Conservation (phyloP, 2,329 filamentous ascomycete species). For the Pyrenophora seminiperda region DNA sequence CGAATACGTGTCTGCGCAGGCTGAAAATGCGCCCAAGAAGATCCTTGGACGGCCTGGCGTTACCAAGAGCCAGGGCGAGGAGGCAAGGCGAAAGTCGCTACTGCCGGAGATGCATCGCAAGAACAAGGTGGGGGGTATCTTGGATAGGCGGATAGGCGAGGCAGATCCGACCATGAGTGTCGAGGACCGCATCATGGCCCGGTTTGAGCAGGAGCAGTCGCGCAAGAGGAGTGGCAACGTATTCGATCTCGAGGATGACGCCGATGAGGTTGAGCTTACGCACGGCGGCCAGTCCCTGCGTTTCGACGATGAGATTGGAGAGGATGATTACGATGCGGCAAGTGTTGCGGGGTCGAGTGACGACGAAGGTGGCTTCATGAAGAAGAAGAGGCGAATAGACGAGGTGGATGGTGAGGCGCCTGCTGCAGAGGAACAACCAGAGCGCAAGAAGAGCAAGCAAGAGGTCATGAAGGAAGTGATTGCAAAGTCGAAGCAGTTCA, state of each 20-base stretch:
- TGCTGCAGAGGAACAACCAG: conserved; percentile 63
- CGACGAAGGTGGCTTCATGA: conserved; percentile 46
- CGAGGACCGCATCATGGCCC: conserved; percentile 88
- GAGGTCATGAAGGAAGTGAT: conserved; percentile 99
- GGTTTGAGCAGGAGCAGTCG: conserved; percentile 89
- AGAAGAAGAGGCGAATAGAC: conserved; percentile 52
- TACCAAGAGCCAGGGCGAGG: conserved; percentile 83
- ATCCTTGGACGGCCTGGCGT: conserved; percentile 77
- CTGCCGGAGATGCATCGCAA: conserved; percentile 87
- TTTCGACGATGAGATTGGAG: conserved; percentile 59
- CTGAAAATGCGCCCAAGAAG: conserved; percentile 57
- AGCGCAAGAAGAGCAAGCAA: conserved; percentile 90
- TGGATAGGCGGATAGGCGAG: conserved; percentile 94
- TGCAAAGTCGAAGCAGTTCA: conserved; percentile 93
- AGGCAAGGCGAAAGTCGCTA: conserved; percentile 81
- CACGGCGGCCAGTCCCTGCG: conserved; percentile 79
- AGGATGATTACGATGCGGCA: conserved; percentile 80
- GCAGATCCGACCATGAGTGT: conserved; percentile 92
- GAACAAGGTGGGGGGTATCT: conserved; percentile 88
- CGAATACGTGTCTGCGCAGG: conserved; percentile 72
- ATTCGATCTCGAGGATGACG: conserved; percentile 89
- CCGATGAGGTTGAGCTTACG: conserved; percentile 72
- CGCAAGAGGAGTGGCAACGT: conserved; percentile 76
- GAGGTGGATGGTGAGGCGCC: conserved; percentile 54
- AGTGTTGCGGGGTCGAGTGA: conserved; percentile 64